Conservation (phyloP, 495 filamentous ascomycete genomes). For the Xylona heveae region DNA sequence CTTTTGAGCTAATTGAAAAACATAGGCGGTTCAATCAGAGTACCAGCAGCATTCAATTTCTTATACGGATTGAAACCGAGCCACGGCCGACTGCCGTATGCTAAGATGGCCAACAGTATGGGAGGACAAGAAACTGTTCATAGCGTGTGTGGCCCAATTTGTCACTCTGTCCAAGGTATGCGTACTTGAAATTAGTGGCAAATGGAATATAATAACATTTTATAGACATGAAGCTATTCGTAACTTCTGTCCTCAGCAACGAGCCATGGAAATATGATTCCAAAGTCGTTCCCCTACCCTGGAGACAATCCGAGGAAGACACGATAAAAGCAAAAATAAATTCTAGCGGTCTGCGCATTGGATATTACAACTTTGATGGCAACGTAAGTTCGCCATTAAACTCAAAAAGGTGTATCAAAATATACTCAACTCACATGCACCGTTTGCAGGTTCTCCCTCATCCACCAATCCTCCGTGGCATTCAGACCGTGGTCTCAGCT, state of each 20-base stretch:
- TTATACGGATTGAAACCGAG: constrained; percentile 39
- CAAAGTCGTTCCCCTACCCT: constrained; percentile 12
- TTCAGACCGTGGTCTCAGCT: constrained; percentile 16
- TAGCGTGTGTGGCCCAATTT: background rate
- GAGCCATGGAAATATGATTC: constrained; percentile 15
- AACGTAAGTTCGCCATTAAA: constrained; percentile 6
- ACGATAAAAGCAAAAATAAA: constrained; percentile 12
- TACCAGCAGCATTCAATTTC: constrained; percentile 36
- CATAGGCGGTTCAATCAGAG: constrained; percentile 31
- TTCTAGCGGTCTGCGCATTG: constrained; percentile 11
- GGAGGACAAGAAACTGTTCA: background rate
- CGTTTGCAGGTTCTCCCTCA: constrained; percentile 11
- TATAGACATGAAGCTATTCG: constrained; percentile 11
- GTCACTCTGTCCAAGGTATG: background rate
- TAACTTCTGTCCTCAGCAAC: constrained; percentile 10
- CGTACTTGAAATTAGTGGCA: background rate
- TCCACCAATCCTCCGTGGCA: constrained; percentile 18
- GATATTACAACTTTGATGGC: constrained; percentile 12
- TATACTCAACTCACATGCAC: too few relatives aligned
- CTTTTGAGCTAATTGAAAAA: background rate
- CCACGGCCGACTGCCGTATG: constrained; percentile 30
- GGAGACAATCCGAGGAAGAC: constrained; percentile 8
- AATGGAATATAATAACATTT: background rate
- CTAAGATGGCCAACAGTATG: constrained; percentile 4
- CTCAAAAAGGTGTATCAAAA: too few relatives aligned